These are phyloP conservation scores for Geotrichum carabidarum DNA, from an alignment of 1,139 yeast genomes.

Conservation along the genomic window DNA sequence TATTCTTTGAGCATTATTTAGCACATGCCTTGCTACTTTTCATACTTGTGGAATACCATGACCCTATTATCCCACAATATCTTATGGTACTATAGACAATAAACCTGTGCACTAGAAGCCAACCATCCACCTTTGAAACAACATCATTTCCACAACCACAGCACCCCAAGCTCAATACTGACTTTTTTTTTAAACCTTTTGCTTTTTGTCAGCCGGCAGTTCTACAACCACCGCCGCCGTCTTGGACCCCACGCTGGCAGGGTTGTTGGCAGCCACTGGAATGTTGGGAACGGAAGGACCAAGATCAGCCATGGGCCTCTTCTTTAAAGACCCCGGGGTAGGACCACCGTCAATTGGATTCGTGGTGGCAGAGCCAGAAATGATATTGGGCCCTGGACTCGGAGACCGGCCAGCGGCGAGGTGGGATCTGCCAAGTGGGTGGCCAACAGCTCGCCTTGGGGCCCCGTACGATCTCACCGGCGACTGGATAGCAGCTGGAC, in stretches of 20 bases:
- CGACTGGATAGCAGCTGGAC: neutral
- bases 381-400: neutral
- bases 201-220: slow-evolving; percentile 8
- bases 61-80: no score
- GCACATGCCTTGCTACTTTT: no score
- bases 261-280: neutral
- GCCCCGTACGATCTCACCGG: slow-evolving; percentile 1
- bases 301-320: slow-evolving; percentile 10
- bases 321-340: neutral
- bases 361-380: neutral
- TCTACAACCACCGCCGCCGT: neutral
- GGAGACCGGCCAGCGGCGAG: neutral
- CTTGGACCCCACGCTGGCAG: neutral
- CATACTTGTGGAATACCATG: no score
- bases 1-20: no score
- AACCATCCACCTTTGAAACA: no score
- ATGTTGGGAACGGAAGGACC: slow-evolving; percentile 7
- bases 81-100: no score
- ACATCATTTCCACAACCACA: neutral
- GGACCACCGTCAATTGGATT: neutral
- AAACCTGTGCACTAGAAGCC: no score
- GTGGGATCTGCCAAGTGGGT: neutral
- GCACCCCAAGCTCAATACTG: neutral
- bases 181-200: neutral
- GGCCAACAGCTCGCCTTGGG: neutral